Evolutionary conservation across 306 rosid species (phyloP).

Genomic region (Fragaria ananassa): DNA sequence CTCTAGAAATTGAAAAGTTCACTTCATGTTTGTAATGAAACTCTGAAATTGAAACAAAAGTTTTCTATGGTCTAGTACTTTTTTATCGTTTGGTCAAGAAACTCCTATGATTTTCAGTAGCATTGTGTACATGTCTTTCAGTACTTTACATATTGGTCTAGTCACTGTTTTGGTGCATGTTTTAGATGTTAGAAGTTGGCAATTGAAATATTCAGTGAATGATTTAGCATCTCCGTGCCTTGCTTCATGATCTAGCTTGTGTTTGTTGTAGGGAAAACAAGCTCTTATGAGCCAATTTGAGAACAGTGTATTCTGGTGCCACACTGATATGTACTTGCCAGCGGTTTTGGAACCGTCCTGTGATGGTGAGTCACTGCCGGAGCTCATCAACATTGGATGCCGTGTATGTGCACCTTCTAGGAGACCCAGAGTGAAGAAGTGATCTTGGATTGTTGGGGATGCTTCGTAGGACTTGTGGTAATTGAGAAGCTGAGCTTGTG

Average conservation of each 20-base stretch:
- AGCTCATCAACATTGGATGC: conserved; percentile 6
- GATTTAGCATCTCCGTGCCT: not conserved
- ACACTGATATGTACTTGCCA: conserved; percentile 35
- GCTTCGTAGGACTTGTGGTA: not conserved
- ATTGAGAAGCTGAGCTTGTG: not conserved
- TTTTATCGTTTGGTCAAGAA: not conserved
- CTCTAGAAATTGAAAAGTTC: not conserved
- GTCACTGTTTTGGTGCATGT: not conserved
- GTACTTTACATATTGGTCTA: not conserved
- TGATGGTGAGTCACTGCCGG: conserved; percentile 22
- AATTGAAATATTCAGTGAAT: not conserved
- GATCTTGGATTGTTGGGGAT: not conserved
- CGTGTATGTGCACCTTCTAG: conserved; percentile 20
- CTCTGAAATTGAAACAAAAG: not conserved
- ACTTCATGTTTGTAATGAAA: not conserved
- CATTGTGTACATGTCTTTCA: not conserved
- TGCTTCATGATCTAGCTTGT: not conserved
- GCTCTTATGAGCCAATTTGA: conserved; percentile 21
- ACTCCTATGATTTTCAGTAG: not conserved
- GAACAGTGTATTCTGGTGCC: conserved; percentile 43
- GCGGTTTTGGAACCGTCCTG: conserved; percentile 31
- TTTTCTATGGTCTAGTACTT: not conserved
- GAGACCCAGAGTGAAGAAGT: not conserved
- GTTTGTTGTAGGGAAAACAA: conserved; percentile 38
- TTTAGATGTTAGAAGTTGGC: not conserved